Conservation (phyloP, 257 asterid species). For the Voacanga thouarsii region DNA sequence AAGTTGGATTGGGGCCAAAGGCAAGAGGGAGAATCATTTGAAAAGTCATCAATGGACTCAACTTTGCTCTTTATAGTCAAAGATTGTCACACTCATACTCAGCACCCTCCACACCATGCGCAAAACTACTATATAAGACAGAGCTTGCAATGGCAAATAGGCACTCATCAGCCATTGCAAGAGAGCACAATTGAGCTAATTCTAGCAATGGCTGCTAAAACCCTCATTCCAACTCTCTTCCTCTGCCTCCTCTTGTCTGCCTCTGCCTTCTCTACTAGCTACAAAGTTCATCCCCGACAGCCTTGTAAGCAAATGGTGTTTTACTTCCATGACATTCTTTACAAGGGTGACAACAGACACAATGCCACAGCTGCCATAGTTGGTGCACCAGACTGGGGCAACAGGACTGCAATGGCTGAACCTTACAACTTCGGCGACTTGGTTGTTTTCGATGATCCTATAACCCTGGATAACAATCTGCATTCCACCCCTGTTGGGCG, state of each 20-base stretch:
- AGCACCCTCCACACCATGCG: not conserved
- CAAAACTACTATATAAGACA: constrained; percentile 3
- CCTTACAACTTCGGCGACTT: constrained; percentile 55
- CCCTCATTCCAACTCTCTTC: constrained; percentile 17
- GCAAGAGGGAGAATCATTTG: not conserved
- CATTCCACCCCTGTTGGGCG: constrained; percentile 66
- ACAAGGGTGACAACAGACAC: constrained; percentile 52
- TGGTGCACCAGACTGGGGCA: constrained; percentile 66
- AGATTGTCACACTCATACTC: not conserved
- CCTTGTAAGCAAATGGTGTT: constrained; percentile 58
- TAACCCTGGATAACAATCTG: constrained; percentile 61
- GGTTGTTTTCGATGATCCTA: constrained; percentile 74
- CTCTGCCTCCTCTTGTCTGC: constrained; percentile 15
- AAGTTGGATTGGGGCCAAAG: not conserved
- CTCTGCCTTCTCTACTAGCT: constrained; percentile 9
- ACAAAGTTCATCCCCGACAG: constrained; percentile 4
- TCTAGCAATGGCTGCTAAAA: constrained; percentile 25
- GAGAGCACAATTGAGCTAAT: not conserved
- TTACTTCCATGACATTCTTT: constrained; percentile 75
- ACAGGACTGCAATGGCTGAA: constrained; percentile 41
- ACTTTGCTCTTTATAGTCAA: not conserved
- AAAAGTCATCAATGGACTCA: not conserved
- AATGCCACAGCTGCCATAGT: constrained; percentile 74
- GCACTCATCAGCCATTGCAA: not conserved
- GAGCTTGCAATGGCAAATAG: not conserved